These are phyloP conservation scores for Dothideomycetes sp. DNA, from an alignment of 2,329 filamentous ascomycete species.

Conservation along the genomic window DNA sequence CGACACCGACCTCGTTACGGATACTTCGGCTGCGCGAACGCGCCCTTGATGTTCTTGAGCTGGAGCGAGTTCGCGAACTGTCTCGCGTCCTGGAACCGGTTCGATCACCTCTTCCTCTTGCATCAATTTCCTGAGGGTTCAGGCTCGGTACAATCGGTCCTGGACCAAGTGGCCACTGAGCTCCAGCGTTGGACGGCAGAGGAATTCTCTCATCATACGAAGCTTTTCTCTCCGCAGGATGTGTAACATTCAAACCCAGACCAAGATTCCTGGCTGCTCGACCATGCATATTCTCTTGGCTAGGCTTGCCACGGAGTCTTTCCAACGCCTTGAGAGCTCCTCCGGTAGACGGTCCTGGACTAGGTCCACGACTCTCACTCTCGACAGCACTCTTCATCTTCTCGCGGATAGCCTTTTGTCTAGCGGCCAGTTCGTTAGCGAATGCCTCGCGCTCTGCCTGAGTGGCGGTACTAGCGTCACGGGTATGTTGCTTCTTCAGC, in stretches of 20 bases:
- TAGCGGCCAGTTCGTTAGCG: slow-evolving; percentile 60
- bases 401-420: slow-evolving; percentile 63
- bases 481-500: slow-evolving; percentile 36
- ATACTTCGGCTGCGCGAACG: slow-evolving; percentile 46
- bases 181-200: background rate
- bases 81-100: background rate
- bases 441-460: slow-evolving; percentile 59
- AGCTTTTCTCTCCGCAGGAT: slow-evolving; percentile 3
- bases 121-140: slow-evolving; percentile 21
- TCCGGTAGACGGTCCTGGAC: slow-evolving; percentile 28
- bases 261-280: slow-evolving; percentile 45
- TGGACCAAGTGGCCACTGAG: slow-evolving; percentile 11
- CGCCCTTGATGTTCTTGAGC: slow-evolving; percentile 43
- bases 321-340: slow-evolving; percentile 49
- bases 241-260: slow-evolving; percentile 24
- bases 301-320: slow-evolving; percentile 58
- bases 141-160: slow-evolving; percentile 1
- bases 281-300: slow-evolving; percentile 52
- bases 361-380: slow-evolving; percentile 39
- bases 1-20: slow-evolving; percentile 43
- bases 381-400: slow-evolving; percentile 62
- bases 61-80: slow-evolving; percentile 42
- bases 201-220: slow-evolving; percentile 5
- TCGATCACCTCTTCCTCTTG: no score
- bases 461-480: slow-evolving; percentile 42